Evolutionary conservation across 768 basidiomycete species (phyloP).

Genomic region (Lentinula sp.): DNA sequence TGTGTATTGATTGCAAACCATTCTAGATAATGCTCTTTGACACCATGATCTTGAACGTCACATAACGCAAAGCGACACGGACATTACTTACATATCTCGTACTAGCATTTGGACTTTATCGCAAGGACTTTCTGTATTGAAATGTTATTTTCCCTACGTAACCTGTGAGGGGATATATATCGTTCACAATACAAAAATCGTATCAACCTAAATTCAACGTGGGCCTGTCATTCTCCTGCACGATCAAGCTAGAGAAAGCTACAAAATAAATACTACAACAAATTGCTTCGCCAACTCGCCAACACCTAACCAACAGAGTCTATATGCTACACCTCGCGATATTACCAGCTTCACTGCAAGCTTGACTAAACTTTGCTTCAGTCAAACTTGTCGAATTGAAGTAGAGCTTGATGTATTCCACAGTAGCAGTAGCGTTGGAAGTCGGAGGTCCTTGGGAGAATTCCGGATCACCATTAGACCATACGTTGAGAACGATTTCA

Average conservation of each 20-base stretch:
- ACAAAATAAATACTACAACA: no score
- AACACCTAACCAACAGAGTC: background rate
- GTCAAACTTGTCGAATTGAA: constrained; percentile 13
- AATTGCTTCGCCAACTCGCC: no score
- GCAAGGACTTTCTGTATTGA: background rate
- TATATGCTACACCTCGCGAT: constrained; percentile 11
- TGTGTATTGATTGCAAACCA: background rate
- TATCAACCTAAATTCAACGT: no score
- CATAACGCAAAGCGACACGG: background rate
- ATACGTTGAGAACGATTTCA: constrained; percentile 11
- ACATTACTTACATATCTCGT: background rate
- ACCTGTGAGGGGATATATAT: background rate
- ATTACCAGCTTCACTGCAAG: constrained; percentile 10
- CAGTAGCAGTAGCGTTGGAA: constrained; percentile 10
- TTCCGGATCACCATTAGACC: constrained; percentile 9
- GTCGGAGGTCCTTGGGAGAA: constrained; percentile 13
- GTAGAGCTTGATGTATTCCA: constrained; percentile 12
- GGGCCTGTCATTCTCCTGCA: no score
- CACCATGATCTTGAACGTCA: background rate
- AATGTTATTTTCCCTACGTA: background rate
- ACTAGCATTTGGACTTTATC: background rate
- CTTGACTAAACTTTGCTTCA: constrained; percentile 6
- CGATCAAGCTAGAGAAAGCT: no score
- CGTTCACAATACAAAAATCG: no score
- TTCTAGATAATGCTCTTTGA: background rate